These are phyloP conservation scores for Aspergillus awamori DNA, from an alignment of 2,329 filamentous ascomycete species.

Conservation along the genomic window DNA sequence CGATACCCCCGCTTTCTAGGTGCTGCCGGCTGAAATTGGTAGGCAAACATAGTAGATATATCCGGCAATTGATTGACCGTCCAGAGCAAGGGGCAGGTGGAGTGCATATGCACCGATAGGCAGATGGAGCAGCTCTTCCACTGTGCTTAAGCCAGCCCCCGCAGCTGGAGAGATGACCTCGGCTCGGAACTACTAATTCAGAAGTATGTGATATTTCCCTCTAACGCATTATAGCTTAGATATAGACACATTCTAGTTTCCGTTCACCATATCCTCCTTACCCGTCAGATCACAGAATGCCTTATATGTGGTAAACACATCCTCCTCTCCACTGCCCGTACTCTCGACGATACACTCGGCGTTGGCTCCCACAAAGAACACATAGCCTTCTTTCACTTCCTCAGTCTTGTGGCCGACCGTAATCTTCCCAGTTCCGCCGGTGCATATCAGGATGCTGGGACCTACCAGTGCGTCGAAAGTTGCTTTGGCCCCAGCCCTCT, in stretches of 20 bases:
- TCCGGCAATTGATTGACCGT: too few species aligned
- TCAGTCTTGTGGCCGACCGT: conserved; percentile 80
- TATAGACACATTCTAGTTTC: conserved; percentile 27
- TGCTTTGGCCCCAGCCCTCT: conserved; percentile 71
- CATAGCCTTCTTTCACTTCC: conserved; percentile 71
- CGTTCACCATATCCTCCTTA: conserved; percentile 44
- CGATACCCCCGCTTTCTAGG: not conserved
- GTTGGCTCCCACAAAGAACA: conserved; percentile 85
- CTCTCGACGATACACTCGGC: conserved; percentile 80
- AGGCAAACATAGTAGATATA: too few species aligned
- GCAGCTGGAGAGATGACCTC: not conserved
- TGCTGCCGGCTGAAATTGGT: not conserved
- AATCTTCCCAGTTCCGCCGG: conserved; percentile 78
- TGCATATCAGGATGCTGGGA: conserved; percentile 92
- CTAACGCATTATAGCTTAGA: not conserved
- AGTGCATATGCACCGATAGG: too few species aligned
- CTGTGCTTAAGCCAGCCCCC: too few species aligned
- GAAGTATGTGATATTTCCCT: not conserved
- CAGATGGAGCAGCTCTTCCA: too few species aligned
- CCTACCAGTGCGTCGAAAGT: conserved; percentile 87
- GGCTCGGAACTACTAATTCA: not conserved
- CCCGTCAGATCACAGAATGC: conserved; percentile 84
- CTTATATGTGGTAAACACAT: conserved; percentile 84
- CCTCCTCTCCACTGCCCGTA: conserved; percentile 53
- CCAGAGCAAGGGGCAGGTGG: too few species aligned